Evolutionary conservation across 202 grass and related monocot species (phyloP).

Genomic region (Carex arenaria): DNA sequence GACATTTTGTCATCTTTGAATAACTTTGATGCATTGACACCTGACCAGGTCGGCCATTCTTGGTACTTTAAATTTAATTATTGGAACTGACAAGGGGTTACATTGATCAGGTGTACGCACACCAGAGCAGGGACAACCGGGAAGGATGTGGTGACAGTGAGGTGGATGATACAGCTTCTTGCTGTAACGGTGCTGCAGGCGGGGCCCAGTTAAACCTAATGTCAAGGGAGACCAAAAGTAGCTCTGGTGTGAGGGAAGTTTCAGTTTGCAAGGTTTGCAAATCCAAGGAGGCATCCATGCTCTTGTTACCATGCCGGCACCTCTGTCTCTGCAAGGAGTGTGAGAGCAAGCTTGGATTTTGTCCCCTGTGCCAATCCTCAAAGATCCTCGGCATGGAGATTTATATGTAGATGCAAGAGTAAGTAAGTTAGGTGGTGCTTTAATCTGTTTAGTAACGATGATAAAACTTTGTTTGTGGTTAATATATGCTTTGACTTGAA

Average conservation of each 20-base stretch:
- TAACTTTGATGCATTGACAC: neutral
- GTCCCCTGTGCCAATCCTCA: conserved; percentile 80
- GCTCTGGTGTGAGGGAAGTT: conserved; percentile 24
- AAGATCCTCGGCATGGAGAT: conserved; percentile 99
- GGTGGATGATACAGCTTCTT: conserved; percentile 90
- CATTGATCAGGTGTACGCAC: conserved; percentile 77
- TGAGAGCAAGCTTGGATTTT: conserved; percentile 87
- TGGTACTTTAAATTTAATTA: neutral
- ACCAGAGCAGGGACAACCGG: conserved; percentile 83
- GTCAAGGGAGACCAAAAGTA: conserved; percentile 46
- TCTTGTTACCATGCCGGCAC: conserved; percentile 90
- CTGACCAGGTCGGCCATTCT: neutral
- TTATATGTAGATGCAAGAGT: conserved; percentile 49
- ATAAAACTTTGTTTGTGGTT: conserved; percentile 3
- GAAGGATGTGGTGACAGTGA: conserved; percentile 99
- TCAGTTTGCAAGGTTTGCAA: conserved; percentile 75
- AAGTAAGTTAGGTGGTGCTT: neutral
- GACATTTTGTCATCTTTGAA: neutral
- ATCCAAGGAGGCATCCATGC: conserved; percentile 78
- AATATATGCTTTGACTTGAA: conserved; percentile 12
- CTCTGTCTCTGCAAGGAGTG: conserved; percentile 95
- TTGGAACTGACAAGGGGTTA: conserved; percentile 43
- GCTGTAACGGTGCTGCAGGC: conserved; percentile 47
- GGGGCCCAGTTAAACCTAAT: conserved; percentile 55
- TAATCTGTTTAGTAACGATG: conserved; percentile 3